Evolutionary conservation across 805 yeast genomes (phyloP).

Genomic region (Yamadazyma sp.): DNA sequence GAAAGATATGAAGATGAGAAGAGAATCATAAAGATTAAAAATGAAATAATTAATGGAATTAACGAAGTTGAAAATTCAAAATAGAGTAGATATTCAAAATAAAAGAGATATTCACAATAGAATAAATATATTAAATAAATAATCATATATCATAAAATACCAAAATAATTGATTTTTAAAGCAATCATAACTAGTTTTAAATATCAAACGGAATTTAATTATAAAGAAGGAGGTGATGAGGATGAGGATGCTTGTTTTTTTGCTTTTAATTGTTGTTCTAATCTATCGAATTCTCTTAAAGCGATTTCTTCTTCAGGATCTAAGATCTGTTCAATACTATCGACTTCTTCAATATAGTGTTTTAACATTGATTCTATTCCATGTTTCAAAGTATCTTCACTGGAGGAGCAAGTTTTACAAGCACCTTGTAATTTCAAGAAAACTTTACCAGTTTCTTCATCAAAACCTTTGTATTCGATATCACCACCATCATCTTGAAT

Average conservation of each 20-base stretch:
- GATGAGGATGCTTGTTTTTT: conserved; percentile 15
- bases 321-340: conserved; percentile 80
- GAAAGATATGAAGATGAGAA: conserved; percentile 20
- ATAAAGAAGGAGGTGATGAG: conserved; percentile 26
- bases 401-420: conserved; percentile 87
- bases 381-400: conserved; percentile 87
- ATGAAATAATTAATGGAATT: conserved; percentile 14
- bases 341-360: conserved; percentile 95
- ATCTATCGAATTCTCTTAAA: conserved; percentile 76
- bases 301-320: conserved; percentile 78
- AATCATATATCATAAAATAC: conserved; percentile 9
- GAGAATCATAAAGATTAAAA: conserved; percentile 12
- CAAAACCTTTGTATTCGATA: conserved; percentile 82
- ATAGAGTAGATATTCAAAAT: conserved; percentile 4
- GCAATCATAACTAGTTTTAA: not conserved
- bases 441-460: conserved; percentile 83
- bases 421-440: conserved; percentile 91
- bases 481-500: conserved; percentile 99
- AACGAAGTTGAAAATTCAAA: not conserved
- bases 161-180: not conserved
- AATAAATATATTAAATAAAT: conserved; percentile 5
- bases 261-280: conserved; percentile 50
- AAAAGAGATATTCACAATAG: not conserved
- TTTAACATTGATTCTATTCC: conserved; percentile 98
- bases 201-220: too few species aligned